phyloP scores from a whole-genome alignment of 2,329 filamentous ascomycete genomes.

The Arthrobotrys sinensis region DNA sequence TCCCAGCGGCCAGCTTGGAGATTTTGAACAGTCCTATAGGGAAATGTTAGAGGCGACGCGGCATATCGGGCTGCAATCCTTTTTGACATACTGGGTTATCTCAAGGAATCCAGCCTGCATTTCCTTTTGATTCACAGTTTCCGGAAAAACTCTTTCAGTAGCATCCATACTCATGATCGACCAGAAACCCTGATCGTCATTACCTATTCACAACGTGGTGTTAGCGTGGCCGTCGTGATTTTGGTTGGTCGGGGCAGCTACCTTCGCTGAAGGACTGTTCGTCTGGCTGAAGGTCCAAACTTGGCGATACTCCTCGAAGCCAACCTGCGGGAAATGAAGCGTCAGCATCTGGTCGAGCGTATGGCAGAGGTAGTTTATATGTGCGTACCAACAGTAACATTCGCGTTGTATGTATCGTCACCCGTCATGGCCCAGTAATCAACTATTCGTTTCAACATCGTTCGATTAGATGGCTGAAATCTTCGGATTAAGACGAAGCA shows the following conservation, averaged over 20 bases:
- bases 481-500: no score
- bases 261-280: constrained; percentile 49
- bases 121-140: constrained; percentile 68
- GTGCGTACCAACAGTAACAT: constrained; percentile 76
- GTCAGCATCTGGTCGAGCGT: background rate
- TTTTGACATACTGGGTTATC: constrained; percentile 48
- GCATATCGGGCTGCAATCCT: constrained; percentile 69
- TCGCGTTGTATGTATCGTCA: constrained; percentile 79
- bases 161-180: constrained; percentile 78
- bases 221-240: constrained; percentile 21
- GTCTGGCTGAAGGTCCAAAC: constrained; percentile 62
- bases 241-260: constrained; percentile 10
- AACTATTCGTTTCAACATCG: constrained; percentile 67
- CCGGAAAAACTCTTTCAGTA: constrained; percentile 76
- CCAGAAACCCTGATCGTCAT: constrained; percentile 82
- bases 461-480: background rate
- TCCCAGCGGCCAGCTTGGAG: constrained; percentile 83
- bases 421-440: constrained; percentile 90
- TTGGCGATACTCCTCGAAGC: constrained; percentile 72
- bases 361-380: constrained; percentile 65
- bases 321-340: constrained; percentile 78
- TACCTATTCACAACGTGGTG: constrained; percentile 70
- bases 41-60: constrained; percentile 77
- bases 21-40: constrained; percentile 83
- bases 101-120: constrained; percentile 55